phyloP scores from a whole-genome alignment of 371 early-diverging fungal species.

The Homolaphlyctis polyrhiza region DNA sequence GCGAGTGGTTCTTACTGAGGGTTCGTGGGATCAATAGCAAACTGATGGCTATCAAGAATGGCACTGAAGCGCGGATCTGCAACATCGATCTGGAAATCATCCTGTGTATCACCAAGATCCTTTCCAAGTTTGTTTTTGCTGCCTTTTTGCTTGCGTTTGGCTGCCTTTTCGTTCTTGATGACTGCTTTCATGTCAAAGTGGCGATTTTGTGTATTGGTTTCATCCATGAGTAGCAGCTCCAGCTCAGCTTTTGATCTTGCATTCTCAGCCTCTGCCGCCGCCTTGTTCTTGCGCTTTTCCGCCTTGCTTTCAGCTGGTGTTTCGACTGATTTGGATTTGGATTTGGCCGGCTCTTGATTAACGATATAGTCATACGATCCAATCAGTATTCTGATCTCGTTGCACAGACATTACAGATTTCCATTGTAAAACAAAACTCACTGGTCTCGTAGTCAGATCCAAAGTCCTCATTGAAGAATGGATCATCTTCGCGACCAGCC shows the following conservation, averaged over 20 bases:
- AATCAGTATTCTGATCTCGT: no score
- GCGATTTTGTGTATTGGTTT: slow-evolving; percentile 48
- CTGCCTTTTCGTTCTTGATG: slow-evolving; percentile 73
- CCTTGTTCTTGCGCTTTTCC: slow-evolving; percentile 2
- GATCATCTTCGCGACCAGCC: slow-evolving; percentile 44
- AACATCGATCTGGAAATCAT: slow-evolving; percentile 81
- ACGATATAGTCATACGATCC: no score
- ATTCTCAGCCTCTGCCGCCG: slow-evolving; percentile 16
- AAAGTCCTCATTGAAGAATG: slow-evolving; percentile 64
- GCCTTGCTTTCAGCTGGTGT: neutral
- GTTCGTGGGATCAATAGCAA: slow-evolving; percentile 93
- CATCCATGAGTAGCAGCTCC: slow-evolving; percentile 66
- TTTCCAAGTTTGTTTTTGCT: slow-evolving; percentile 39
- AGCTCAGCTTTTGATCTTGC: slow-evolving; percentile 60
- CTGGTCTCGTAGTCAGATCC: slow-evolving; percentile 45
- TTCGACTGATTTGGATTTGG: no score
- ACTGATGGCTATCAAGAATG: slow-evolving; percentile 75
- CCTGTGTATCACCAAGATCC: slow-evolving; percentile 47
- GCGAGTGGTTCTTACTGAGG: slow-evolving; percentile 53
- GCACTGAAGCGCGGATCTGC: slow-evolving; percentile 83
- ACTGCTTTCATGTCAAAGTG: slow-evolving; percentile 71
- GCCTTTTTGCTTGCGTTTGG: slow-evolving; percentile 40
- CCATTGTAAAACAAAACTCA: neutral
- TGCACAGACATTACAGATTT: neutral
- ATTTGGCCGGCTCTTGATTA: no score